These are phyloP conservation scores for Globisporangium polare DNA, from an alignment of 352 stramenopile species.

Conservation along the genomic window DNA sequence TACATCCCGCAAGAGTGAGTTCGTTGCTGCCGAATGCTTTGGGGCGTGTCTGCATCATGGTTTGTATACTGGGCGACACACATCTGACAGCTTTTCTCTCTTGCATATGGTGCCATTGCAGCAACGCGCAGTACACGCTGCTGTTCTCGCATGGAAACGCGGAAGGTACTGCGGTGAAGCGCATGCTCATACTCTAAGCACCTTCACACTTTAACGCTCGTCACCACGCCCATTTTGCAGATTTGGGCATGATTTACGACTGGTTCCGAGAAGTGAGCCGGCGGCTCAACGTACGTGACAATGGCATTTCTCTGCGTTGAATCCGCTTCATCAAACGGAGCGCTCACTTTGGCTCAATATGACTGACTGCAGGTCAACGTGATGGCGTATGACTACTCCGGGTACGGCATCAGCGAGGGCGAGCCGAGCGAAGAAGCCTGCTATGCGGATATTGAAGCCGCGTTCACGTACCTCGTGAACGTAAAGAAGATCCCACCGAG, in stretches of 20 bases:
- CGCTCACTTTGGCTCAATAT: neutral
- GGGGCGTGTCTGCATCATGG: neutral
- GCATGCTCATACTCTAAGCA: neutral
- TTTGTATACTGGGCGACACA: neutral
- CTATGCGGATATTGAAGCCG: conserved; percentile 94
- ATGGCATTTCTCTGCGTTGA: neutral
- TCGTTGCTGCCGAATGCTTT: neutral
- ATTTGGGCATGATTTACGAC: conserved; percentile 97
- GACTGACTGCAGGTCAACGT: conserved; percentile 63
- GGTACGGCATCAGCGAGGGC: conserved; percentile 95
- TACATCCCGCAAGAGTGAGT: conserved; percentile 90
- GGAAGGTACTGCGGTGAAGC: conserved; percentile 55
- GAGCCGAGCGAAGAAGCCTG: conserved; percentile 91
- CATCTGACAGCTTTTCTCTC: neutral
- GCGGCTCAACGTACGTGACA: conserved; percentile 48
- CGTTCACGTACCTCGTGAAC: conserved; percentile 93
- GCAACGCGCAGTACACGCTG: conserved; percentile 92
- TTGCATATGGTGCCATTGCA: conserved; percentile 15
- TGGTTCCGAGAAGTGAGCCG: conserved; percentile 94
- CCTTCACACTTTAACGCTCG: neutral
- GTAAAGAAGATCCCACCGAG: conserved; percentile 88
- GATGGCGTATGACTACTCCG: conserved; percentile 95
- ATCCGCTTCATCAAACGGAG: neutral
- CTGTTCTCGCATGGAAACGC: conserved; percentile 98
- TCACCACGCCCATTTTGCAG: conserved; percentile 23